phyloP scores from a whole-genome alignment of 768 basidiomycete species.

The Boletus vermiculosoides region DNA sequence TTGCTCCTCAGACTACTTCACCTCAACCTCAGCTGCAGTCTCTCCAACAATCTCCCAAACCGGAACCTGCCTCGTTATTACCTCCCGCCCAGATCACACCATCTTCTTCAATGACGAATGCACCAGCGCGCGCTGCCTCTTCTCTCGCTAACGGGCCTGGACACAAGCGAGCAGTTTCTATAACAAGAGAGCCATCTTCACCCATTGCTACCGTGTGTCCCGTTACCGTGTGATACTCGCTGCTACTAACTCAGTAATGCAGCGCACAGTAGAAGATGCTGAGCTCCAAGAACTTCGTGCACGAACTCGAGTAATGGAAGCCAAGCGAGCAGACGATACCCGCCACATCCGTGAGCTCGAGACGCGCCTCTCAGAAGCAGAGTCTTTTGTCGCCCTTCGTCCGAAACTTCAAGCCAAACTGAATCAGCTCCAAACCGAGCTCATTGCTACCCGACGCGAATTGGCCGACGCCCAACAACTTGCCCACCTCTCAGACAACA shows the following conservation, averaged over 20 bases:
- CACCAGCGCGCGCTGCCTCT: background rate
- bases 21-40: constrained; percentile 26
- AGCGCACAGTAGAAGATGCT: constrained; percentile 47
- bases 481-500: constrained; percentile 64
- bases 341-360: constrained; percentile 84
- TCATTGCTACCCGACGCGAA: constrained; percentile 71
- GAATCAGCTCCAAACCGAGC: constrained; percentile 74
- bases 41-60: constrained; percentile 20
- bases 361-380: constrained; percentile 77
- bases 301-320: constrained; percentile 82
- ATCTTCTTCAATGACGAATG: constrained; percentile 16
- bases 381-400: constrained; percentile 77
- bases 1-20: constrained; percentile 34
- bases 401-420: constrained; percentile 92
- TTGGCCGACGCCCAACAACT: constrained; percentile 76
- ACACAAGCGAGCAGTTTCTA: constrained; percentile 16
- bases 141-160: constrained; percentile 7
- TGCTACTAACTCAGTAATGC: constrained; percentile 10
- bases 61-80: constrained; percentile 5
- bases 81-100: constrained; percentile 18
- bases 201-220: constrained; percentile 23
- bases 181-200: constrained; percentile 30
- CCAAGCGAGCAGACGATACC: constrained; percentile 82
- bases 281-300: constrained; percentile 80
- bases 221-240: background rate